Evolutionary conservation across 352 stramenopile genomes (phyloP), one percentile per base, ranked within the genome.

Genomic region (Phytopythium helicoides): DNA sequence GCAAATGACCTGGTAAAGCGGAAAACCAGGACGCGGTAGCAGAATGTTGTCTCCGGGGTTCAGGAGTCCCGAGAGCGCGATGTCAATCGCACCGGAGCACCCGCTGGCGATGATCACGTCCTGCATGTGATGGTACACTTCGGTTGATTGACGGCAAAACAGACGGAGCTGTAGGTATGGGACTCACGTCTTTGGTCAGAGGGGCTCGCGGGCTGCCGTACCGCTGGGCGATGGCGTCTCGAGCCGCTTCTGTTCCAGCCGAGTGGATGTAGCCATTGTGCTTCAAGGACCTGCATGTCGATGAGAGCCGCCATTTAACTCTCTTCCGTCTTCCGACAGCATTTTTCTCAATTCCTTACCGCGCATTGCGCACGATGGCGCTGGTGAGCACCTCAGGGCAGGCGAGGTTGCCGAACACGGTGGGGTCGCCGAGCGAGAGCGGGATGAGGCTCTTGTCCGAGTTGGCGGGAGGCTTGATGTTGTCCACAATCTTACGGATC

Each of bases 401-500:
- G 47, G 92, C 76, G 36, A 98, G 76, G 67, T 97, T 96, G n/a
- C 88, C 87, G 62, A 96, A 96, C 14, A 95, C 76, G 3, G 92
- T 97, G n/a, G 93, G 89, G 64, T 98, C 94, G 19, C 94, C 92
- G 44, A 98, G 79, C 44, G 91, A 97, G 28, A 98, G 81, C 35
- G 89, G 94, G 54, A 98, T 98, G 48, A 96, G 74, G 41, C 84
- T 63, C 67, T 98, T 98, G 35, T 86, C 76, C 48, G 90, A 73
- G 46, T 87, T 87, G 47, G 86, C 62, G 14, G 82, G 85, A 37
- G 90, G 94, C 70, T 97, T 90, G 69, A 99, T 96, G 58, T 88
- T 91, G 77, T 98, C 93, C 16, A 98, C 89, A 58, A 98, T 97
- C 41, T 94, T 92, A 34, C 94, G 83, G 58, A 99, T 98, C 10